Base-by-base conservation (phyloP, 371 early-diverging fungal species). In the Antonospora locustae region DNA sequence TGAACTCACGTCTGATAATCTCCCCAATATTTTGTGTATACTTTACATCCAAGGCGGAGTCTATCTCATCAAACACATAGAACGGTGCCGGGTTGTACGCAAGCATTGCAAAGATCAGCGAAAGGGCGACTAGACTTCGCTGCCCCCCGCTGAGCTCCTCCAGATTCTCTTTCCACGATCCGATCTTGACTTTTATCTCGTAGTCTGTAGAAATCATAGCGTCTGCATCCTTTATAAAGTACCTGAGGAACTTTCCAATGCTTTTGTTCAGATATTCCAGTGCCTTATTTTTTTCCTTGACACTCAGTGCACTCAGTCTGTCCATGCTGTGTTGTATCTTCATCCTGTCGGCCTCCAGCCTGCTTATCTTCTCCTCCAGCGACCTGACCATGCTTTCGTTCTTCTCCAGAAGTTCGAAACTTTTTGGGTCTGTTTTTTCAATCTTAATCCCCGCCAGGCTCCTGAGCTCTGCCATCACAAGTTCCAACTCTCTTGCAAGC, bases 51-150 rank as follows among this genome's bases (percentile, higher is more conserved):
- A 99, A 79, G 1, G 98, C 99, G 2, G 95, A 87, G 76, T 99
- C 99, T 0, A 99, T 87, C 73, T 99, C 98, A 76, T 99, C 99
- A 41, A 99, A 78, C 72, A 97, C 90, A 74, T 97, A 99, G 88
- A 99, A 91, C 1, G 97, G 96, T 0, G 96, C 93, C 2, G 97
- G 94, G 69, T 90, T 93, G 74, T 88, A 93, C 74, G 90, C 90
- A 11, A 99, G 79, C 37, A 94, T 78, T 11, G 93, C 81, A 45
- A 99, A 78, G 55, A 99, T 93, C 46, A 97, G 71, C 1, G 96
- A 87, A 16, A 99, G 78, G 0, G 97, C 98, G 47, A 91, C 83
- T 50, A 94, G 67, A 0, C 89, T 7, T 78, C 92, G 76, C 75
- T 97, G 98, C 0, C 99, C 99, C 69, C 99, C 99, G 68, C 88